Base-by-base conservation (phyloP, 345 rosid genomes). In the Cardamine occulta region DNA sequence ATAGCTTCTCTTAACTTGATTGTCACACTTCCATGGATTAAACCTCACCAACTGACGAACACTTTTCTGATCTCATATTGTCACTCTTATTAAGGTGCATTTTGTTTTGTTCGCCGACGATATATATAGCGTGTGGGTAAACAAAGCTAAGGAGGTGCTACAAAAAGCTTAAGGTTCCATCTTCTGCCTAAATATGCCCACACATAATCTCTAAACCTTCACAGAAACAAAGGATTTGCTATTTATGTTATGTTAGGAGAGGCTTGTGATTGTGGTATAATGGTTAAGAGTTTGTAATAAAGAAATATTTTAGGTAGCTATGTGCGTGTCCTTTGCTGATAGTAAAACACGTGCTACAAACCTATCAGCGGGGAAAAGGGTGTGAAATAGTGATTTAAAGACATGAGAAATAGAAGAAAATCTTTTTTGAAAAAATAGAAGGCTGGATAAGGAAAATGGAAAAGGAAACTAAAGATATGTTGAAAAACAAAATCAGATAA, bases 31-130 rank as follows among this genome's bases (percentile, higher is more conserved):
- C 23, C 66, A 51, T 49, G 49, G 57, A 57, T 42, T 26, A 32
- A 42, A 32, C 37, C 35, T 24, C 13, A 54, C 12, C 5, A 21
- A 64, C 26, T 34, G 12, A 17, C 76, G 39, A 42, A 52, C 40
- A 18, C 28, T 31, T 10, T 55, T 74, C 13, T 60, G 18, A 18
- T 26, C 70, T 59, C 32, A 1, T 79, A 6, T 63, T 63, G 28
- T 65, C 57, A 8, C 35, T 63, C 63, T 35, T 70, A 29, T 73
- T 62, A 86, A 93, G 98, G 94, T 90, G 71, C 93, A 94, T 74
- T 88, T 90, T 74, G 92, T 88, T 55, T 80, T 90, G 73, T 88
- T 95, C 70, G 52, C 79, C 0, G 93, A 87, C 21, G 84, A 92
- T 13, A 82, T 87, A 18, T 87, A 79, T 26, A 65, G 79, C 55